Conservation (phyloP, 2,329 filamentous ascomycete species). For the Chaetomiaceae sp. region DNA sequence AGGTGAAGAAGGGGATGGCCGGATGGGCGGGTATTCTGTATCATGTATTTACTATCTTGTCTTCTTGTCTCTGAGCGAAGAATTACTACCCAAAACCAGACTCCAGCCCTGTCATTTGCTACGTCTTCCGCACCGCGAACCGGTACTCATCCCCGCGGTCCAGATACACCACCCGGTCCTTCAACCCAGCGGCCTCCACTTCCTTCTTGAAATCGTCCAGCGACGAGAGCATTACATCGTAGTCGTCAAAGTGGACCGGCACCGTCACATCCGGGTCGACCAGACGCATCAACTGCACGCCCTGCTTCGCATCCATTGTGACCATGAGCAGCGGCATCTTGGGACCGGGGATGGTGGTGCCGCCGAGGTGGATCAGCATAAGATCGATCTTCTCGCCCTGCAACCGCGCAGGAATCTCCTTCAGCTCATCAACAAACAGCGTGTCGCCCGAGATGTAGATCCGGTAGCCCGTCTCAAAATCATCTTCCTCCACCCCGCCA, state of each 20-base stretch:
- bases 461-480: slow-evolving; percentile 41
- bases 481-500: no score
- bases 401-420: slow-evolving; percentile 53
- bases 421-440: slow-evolving; percentile 55
- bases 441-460: slow-evolving; percentile 66
- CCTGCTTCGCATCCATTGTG: slow-evolving; percentile 61
- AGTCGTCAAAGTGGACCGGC: slow-evolving; percentile 60
- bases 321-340: slow-evolving; percentile 57
- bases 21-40: no score
- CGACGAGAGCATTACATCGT: slow-evolving; percentile 55
- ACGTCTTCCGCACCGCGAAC: slow-evolving; percentile 38
- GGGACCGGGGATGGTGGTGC: slow-evolving; percentile 58
- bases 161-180: slow-evolving; percentile 52
- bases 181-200: slow-evolving; percentile 45
- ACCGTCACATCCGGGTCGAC: slow-evolving; percentile 57
- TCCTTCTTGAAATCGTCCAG: slow-evolving; percentile 54
- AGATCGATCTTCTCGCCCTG: slow-evolving; percentile 51
- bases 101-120: neutral
- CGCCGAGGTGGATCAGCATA: slow-evolving; percentile 61
- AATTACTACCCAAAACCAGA: no score
- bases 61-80: neutral
- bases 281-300: slow-evolving; percentile 52
- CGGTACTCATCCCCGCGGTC: slow-evolving; percentile 52
- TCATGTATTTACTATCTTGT: neutral
- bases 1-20: no score